A percentile compares a stretch with the other conserved stretches of the same genome.
phyloP scores from a whole-genome alignment of 805 yeast genomes.

The Yarrowia sp. region DNA sequence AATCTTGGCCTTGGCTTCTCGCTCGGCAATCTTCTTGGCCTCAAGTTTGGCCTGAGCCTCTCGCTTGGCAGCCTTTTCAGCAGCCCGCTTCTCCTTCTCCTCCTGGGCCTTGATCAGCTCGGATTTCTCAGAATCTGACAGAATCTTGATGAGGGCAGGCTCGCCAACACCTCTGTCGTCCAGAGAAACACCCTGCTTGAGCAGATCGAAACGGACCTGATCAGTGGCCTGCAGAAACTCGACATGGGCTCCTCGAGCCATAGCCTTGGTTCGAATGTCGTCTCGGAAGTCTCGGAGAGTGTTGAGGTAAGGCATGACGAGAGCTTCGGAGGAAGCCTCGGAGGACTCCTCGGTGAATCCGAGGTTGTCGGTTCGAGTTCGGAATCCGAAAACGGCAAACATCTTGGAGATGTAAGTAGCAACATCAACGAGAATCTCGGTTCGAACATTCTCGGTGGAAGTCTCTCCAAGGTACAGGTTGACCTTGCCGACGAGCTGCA shows the following conservation, averaged over 20 bases:
- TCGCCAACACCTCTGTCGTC: slow-evolving; percentile 82
- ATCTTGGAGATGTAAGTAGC: slow-evolving; percentile 71
- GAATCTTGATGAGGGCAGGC: slow-evolving; percentile 79
- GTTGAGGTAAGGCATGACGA: slow-evolving; percentile 75
- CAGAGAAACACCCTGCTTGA: slow-evolving; percentile 74
- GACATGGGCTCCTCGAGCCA: slow-evolving; percentile 51
- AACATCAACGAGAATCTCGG: slow-evolving; percentile 64
- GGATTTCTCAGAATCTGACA: slow-evolving; percentile 64
- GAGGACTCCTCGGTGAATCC: slow-evolving; percentile 70
- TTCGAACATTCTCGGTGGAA: slow-evolving; percentile 50
- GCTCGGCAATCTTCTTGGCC: slow-evolving; percentile 46
- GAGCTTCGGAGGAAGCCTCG: slow-evolving; percentile 53
- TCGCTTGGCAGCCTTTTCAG: slow-evolving; percentile 58
- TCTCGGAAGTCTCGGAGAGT: slow-evolving; percentile 80
- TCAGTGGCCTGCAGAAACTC: slow-evolving; percentile 72
- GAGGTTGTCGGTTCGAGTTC: slow-evolving; percentile 60
- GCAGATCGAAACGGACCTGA: slow-evolving; percentile 64
- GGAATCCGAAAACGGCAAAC: slow-evolving; percentile 72
- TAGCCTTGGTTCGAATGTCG: slow-evolving; percentile 70
- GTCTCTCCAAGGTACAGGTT: slow-evolving; percentile 68
- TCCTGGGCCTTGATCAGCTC: slow-evolving; percentile 58
- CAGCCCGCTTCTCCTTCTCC: slow-evolving; percentile 54
- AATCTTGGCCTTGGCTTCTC: slow-evolving; percentile 68
- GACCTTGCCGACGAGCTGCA: slow-evolving; percentile 65
- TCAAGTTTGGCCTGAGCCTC: slow-evolving; percentile 39